Evolutionary conservation across 1,139 yeast species (phyloP), one percentile per base, ranked within the genome.

Genomic region (Sugiyamaella novakii): DNA sequence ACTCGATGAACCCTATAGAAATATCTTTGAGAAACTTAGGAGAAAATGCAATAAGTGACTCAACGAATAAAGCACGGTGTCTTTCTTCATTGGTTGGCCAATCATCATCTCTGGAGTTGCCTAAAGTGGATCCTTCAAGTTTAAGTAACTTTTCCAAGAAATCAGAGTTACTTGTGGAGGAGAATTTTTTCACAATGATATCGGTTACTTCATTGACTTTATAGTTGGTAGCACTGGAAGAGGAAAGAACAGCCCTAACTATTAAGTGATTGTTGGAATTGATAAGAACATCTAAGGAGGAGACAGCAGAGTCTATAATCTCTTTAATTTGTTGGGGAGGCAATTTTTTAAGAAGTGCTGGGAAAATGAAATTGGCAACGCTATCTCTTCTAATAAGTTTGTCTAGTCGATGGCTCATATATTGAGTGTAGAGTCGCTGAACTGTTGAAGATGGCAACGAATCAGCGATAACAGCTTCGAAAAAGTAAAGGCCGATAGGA

Each of bases 401-500:
- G 49, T 79, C 74, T 10, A 88, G 71, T 54, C 95, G 74, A 37
- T 82, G 85, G 54, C 79, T 79, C 82, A 91, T 87, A 69, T 89
- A 87, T 8, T 79, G 65, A 44, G 71, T 73, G 69, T 83, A 87
- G 45, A 91, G 68, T 59, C 95, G 77, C 58, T 83, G 86, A 38
- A 85, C 78, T 60, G 81, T 80, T 58, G 80, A 83, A 53, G 79
- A 69, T 57, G 94, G 81, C 43, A 85, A 85, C 10, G 46, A 28
- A 48, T 78, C 79, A 43, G 78, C 79, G 47, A 91, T 74, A 18
- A 82, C 77, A 15, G 83, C 77, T 67, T 91, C 91, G 36, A 91
- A 73, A 70, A 91, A 89, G 68, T 89, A 97, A 1, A 95, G 84
- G 0, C 98, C 98, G 12, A 89, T 88, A 0, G 95, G 76, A 62